Base-by-base conservation (phyloP, 192 early-diverging fungal genomes). In the Coemansia sp. region DNA sequence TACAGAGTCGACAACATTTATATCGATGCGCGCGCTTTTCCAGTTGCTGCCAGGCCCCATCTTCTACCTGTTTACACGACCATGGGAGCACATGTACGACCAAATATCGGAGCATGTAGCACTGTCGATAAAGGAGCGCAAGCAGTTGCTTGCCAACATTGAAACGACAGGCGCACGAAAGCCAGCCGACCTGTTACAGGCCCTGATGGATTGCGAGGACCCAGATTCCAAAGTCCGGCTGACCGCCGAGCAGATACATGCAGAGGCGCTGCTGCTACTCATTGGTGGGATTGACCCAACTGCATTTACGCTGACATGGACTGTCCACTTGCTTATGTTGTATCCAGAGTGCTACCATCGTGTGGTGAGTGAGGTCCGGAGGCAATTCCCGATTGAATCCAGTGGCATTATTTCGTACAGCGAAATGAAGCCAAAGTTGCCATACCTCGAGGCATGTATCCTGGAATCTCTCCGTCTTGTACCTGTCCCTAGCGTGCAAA, bases 231-330 rank as follows among this genome's bases (percentile, higher is more conserved):
- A 46, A 22, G 33, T 62, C 8, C 42, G 22, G 0, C 13, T 79
- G 34, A 42, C 20, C 2, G 9, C 34, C 1, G 61, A 79, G 4
- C 54, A 79, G 32, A 69, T 79, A n/a, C 66, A 61, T 15, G 63
- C 76, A 7, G 76, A 79, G 36, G 54, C 63, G 2, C 53, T 69
- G 3, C 40, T 73, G 14, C 61, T 73, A 15, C 61, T 79, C 0
- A 68, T 79, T 2, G 76, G 66, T 2, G 76, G 67, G 0, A 70
- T 66, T 3, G 71, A 79, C 43, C 66, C 76, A 0, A 73, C 67
- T 0, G 76, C 76, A 2, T 72, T 62, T 23, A 67, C 76, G 6
- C 62, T 80, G 32, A 69, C 65, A 19, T 80, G 73, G 78, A 71
- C 78, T 0, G 7, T 71, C 3, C 73, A 75, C 11, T 46, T 80